Evolutionary conservation across 495 filamentous ascomycete genomes (phyloP).

Genomic region (Penicillium lividum): DNA sequence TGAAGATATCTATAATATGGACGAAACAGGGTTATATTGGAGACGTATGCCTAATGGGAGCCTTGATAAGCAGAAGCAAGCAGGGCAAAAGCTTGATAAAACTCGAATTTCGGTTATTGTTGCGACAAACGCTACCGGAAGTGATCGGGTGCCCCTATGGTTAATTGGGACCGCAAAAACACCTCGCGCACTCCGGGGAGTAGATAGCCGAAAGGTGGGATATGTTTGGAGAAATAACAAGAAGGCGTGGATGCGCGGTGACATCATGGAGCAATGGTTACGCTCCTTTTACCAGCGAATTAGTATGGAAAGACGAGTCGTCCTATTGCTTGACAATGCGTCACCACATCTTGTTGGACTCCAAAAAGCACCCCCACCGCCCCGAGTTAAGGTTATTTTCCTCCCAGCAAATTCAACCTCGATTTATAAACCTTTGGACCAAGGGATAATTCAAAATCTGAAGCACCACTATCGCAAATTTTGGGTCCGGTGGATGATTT

Average conservation of each 20-base stretch:
- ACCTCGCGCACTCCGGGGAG: constrained; percentile 18
- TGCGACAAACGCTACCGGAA: constrained; percentile 19
- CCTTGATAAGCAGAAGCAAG: background rate
- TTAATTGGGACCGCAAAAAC: constrained; percentile 27
- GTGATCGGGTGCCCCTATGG: constrained; percentile 20
- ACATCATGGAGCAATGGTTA: constrained; percentile 28
- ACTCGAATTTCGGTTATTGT: constrained; percentile 22
- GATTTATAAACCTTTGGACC: constrained; percentile 30
- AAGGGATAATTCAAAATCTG: constrained; percentile 30
- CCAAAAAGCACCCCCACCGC: background rate
- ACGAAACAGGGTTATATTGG: constrained; percentile 14
- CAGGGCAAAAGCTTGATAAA: constrained; percentile 7
- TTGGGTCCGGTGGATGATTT: constrained; percentile 20
- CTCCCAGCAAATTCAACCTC: constrained; percentile 28
- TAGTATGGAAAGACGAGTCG: background rate
- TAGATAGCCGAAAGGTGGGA: constrained; percentile 13
- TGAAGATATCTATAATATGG: constrained; percentile 18
- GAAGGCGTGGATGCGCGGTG: constrained; percentile 25
- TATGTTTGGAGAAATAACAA: constrained; percentile 25
- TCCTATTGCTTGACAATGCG: background rate
- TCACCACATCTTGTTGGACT: background rate
- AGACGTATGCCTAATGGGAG: constrained; percentile 15
- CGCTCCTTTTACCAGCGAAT: constrained; percentile 26
- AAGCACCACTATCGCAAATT: constrained; percentile 26
- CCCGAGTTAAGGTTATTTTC: background rate